Conservation (phyloP, 192 early-diverging fungal species). For the Linnemannia exigua region DNA sequence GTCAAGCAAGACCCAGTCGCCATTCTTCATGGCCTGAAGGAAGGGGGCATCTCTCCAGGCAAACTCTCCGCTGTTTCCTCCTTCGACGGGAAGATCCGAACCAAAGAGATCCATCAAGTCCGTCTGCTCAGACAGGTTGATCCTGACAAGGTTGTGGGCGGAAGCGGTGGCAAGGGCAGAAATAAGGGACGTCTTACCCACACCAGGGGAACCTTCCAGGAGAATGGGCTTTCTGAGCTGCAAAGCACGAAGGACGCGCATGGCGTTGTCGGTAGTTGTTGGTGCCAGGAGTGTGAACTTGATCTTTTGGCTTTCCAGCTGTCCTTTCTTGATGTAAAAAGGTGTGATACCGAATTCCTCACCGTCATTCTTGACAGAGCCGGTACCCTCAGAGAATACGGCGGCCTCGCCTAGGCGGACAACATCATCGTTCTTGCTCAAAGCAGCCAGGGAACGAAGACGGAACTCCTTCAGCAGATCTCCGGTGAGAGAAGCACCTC, state of each 20-base stretch:
- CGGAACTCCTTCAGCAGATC: constrained; percentile 66
- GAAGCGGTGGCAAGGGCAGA: constrained; percentile 83
- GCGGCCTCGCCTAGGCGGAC: constrained; percentile 46
- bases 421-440: constrained; percentile 60
- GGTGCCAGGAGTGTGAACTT: constrained; percentile 91
- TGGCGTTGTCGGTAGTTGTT: constrained; percentile 90
- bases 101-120: constrained; percentile 99
- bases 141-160: constrained; percentile 90
- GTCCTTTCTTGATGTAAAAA: constrained; percentile 83
- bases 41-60: constrained; percentile 99
- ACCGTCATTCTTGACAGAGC: constrained; percentile 31
- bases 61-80: constrained; percentile 87
- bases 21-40: constrained; percentile 93
- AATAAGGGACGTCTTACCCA: constrained; percentile 96
- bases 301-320: constrained; percentile 60
- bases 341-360: constrained; percentile 81
- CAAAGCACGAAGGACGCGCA: constrained; percentile 89
- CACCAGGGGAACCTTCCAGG: constrained; percentile 97
- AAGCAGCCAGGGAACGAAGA: constrained; percentile 57
- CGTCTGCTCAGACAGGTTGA: constrained; percentile 98
- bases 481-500: constrained; percentile 62
- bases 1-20: constrained; percentile 98
- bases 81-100: constrained; percentile 96
- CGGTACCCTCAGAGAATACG: constrained; percentile 56
- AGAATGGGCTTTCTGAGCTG: constrained; percentile 93